Evolutionary conservation across 108 stramenopile species (phyloP).

Genomic region (Parmales sp.): DNA sequence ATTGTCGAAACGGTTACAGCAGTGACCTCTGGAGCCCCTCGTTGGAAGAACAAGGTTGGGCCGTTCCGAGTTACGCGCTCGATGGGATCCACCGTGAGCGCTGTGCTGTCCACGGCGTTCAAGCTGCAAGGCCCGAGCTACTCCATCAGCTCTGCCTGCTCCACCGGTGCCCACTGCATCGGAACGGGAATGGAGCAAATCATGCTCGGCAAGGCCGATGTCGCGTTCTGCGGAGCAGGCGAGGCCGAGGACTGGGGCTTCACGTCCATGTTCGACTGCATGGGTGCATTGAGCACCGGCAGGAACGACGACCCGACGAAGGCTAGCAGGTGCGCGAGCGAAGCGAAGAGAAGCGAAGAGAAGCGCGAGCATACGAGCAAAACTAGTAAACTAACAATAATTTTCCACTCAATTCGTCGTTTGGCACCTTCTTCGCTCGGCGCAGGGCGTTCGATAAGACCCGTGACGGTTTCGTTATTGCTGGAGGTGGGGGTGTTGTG

Average conservation of each 20-base stretch:
- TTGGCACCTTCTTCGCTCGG: too few species aligned
- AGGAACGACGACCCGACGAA: conserved; percentile 79
- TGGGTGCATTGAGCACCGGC: conserved; percentile 83
- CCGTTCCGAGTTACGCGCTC: conserved; percentile 83
- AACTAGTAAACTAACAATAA: too few species aligned
- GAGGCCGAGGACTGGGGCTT: conserved; percentile 81
- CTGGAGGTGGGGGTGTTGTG: conserved; percentile 92
- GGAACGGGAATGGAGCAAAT: conserved; percentile 87
- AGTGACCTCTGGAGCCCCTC: conserved; percentile 54
- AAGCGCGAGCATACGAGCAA: too few species aligned
- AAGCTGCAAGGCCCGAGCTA: conserved; percentile 79
- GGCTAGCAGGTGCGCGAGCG: too few species aligned
- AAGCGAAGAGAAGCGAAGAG: too few species aligned
- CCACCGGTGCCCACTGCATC: conserved; percentile 85
- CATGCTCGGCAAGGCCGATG: conserved; percentile 69
- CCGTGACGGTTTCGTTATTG: conserved; percentile 98
- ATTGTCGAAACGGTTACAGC: conserved; percentile 81
- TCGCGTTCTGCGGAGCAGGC: conserved; percentile 84
- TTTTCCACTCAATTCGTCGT: too few species aligned
- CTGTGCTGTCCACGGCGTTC: conserved; percentile 77
- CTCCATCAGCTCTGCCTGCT: conserved; percentile 75
- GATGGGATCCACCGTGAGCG: conserved; percentile 82
- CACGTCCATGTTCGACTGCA: conserved; percentile 88
- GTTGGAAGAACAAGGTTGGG: conserved; percentile 90
- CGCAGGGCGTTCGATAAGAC: conserved; percentile 93